phyloP scores from a whole-genome alignment of 768 basidiomycete genomes.

The Tulasnella sp. region DNA sequence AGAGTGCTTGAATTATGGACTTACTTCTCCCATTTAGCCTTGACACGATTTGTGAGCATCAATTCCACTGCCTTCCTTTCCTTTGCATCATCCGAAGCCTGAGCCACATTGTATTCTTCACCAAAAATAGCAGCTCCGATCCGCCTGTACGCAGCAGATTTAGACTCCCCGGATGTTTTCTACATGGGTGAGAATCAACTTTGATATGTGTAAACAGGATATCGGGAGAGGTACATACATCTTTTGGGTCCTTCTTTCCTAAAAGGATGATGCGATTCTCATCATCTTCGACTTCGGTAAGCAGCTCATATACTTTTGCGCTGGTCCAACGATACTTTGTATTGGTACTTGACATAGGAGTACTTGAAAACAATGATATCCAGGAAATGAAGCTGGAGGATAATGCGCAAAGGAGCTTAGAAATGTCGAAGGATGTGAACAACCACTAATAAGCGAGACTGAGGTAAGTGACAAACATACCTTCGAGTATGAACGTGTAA shows the following conservation, averaged over 20 bases:
- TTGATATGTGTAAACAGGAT: neutral
- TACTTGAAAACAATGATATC: too few species aligned
- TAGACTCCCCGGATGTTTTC: constrained; percentile 23
- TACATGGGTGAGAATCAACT: constrained; percentile 13
- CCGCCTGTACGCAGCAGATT: constrained; percentile 20
- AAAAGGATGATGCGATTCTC: constrained; percentile 21
- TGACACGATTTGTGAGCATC: constrained; percentile 15
- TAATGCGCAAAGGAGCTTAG: too few species aligned
- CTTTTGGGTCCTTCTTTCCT: constrained; percentile 18
- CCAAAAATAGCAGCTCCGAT: constrained; percentile 21
- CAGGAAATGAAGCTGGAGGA: too few species aligned
- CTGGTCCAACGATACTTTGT: too few species aligned
- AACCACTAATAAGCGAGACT: too few species aligned
- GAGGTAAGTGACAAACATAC: too few species aligned
- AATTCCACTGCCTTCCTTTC: constrained; percentile 20
- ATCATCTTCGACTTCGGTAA: constrained; percentile 19
- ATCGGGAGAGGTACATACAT: too few species aligned
- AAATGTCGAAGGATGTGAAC: too few species aligned
- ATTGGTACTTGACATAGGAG: too few species aligned
- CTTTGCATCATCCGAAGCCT: constrained; percentile 16
- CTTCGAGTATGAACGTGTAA: too few species aligned
- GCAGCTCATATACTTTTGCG: too few species aligned
- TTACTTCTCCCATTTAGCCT: neutral
- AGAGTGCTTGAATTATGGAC: neutral
- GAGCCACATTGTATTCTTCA: constrained; percentile 16